These are phyloP conservation scores for Magnaporthiopsis incrustans DNA, from an alignment of 2,329 filamentous ascomycete species.

Conservation along the genomic window DNA sequence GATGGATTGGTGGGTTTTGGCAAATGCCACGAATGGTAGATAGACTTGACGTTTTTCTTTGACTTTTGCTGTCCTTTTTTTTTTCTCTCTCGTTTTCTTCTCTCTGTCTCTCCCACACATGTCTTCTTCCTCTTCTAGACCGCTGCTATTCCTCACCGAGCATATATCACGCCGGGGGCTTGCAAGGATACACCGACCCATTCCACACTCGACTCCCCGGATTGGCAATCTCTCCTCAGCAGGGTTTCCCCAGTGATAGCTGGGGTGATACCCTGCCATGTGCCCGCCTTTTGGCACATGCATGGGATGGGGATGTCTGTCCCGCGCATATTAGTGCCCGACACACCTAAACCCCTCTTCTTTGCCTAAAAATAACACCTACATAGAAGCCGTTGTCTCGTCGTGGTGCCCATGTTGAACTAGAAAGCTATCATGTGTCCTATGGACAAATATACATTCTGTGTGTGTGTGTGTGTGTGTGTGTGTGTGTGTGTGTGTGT, in stretches of 20 bases:
- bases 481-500: no score
- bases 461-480: no score
- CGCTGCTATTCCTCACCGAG: neutral
- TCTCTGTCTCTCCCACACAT: neutral
- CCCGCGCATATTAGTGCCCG: neutral
- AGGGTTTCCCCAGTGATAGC: no score
- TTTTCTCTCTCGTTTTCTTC: neutral
- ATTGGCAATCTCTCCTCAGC: neutral
- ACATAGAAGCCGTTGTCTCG: neutral
- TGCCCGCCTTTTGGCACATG: neutral
- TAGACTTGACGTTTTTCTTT: conserved; percentile 1
- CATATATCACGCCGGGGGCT: neutral
- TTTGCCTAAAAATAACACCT: neutral
- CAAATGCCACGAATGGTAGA: neutral
- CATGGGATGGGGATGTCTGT: neutral
- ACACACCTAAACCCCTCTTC: neutral
- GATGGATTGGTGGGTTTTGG: neutral
- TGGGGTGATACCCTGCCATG: neutral
- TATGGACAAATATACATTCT: no score
- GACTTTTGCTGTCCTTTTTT: neutral
- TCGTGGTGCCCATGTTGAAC: neutral
- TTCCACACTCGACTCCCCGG: neutral
- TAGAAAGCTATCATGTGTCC: no score
- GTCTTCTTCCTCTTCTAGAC: neutral
- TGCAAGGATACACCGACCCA: neutral